phyloP scores from a whole-genome alignment of 345 rosid species.

The Gossypium herbaceum region DNA sequence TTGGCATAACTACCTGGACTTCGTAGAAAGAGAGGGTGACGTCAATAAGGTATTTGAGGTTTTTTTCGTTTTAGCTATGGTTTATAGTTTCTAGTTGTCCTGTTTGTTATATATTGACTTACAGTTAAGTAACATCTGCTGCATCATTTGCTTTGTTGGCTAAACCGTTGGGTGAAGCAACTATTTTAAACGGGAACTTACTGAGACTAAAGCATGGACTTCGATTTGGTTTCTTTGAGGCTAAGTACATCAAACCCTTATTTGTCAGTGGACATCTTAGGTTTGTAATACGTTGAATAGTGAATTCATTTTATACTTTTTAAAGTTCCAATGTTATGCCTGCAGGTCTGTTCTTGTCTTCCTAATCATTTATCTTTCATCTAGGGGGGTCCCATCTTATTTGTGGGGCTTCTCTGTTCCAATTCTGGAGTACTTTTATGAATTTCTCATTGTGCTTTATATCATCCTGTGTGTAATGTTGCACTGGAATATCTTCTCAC shows the following conservation, averaged over 20 bases:
- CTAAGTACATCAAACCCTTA: constrained; percentile 88
- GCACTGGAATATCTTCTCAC: constrained; percentile 13
- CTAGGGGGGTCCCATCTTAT: constrained; percentile 84
- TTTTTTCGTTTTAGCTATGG: constrained; percentile 31
- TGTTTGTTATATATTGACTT: constrained; percentile 56
- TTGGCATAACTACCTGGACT: constrained; percentile 88
- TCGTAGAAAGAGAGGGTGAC: constrained; percentile 76
- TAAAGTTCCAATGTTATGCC: constrained; percentile 84
- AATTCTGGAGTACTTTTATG: constrained; percentile 77
- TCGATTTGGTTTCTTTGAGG: constrained; percentile 86
- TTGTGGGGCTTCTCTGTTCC: constrained; percentile 91
- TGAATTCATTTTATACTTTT: constrained; percentile 37
- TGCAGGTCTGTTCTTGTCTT: constrained; percentile 95
- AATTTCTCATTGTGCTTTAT: constrained; percentile 69
- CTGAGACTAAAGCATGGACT: constrained; percentile 93
- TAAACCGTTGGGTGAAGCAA: constrained; percentile 97
- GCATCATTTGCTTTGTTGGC: constrained; percentile 94
- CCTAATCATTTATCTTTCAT: constrained; percentile 92
- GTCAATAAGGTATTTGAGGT: constrained; percentile 73
- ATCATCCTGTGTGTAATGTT: constrained; percentile 24
- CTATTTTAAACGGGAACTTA: constrained; percentile 83
- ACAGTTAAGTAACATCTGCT: constrained; percentile 94
- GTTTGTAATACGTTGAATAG: constrained; percentile 24
- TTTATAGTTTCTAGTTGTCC: constrained; percentile 59
- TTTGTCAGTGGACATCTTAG: constrained; percentile 61